A percentile compares a stretch with the other conserved stretches of the same genome.
Conservation (phyloP, 306 rosid species). For the Cicer cuneatum region DNA sequence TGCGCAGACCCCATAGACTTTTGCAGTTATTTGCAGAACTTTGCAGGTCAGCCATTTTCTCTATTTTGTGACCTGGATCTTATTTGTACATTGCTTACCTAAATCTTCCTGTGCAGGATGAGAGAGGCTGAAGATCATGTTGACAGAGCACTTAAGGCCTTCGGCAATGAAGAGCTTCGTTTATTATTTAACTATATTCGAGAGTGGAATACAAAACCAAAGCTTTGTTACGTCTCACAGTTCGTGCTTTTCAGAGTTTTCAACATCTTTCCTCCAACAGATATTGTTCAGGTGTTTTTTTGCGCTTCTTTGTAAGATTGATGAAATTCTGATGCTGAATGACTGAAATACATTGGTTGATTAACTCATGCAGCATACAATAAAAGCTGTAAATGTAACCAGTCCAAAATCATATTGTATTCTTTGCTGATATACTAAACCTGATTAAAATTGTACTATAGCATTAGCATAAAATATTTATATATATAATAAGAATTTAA, state of each 20-base stretch:
- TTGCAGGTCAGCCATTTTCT: conserved; percentile 69
- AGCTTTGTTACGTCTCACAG: conserved; percentile 86
- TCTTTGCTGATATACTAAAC: not conserved
- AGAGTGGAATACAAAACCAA: conserved; percentile 95
- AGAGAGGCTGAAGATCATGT: conserved; percentile 61
- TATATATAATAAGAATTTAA: not conserved
- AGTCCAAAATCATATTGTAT: not conserved
- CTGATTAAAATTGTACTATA: not conserved
- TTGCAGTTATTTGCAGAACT: conserved; percentile 67
- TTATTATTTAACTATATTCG: conserved; percentile 70
- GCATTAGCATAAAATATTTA: not conserved
- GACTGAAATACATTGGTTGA: conserved; percentile 23
- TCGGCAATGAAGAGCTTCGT: conserved; percentile 67
- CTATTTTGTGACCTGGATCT: not conserved
- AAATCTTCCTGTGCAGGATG: conserved; percentile 62
- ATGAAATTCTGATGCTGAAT: not conserved
- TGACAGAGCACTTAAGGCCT: conserved; percentile 62
- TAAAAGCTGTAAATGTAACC: not conserved
- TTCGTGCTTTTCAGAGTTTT: conserved; percentile 76
- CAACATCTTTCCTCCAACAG: conserved; percentile 75
- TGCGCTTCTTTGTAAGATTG: not conserved
- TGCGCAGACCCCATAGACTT: conserved; percentile 84
- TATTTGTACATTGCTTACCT: conserved; percentile 6
- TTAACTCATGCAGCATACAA: not conserved
- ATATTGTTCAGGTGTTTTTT: conserved; percentile 65